A percentile compares a stretch with the other conserved stretches of the same genome.
Evolutionary conservation across 352 stramenopile genomes (phyloP).

Genomic region (Phytophthora cajani): DNA sequence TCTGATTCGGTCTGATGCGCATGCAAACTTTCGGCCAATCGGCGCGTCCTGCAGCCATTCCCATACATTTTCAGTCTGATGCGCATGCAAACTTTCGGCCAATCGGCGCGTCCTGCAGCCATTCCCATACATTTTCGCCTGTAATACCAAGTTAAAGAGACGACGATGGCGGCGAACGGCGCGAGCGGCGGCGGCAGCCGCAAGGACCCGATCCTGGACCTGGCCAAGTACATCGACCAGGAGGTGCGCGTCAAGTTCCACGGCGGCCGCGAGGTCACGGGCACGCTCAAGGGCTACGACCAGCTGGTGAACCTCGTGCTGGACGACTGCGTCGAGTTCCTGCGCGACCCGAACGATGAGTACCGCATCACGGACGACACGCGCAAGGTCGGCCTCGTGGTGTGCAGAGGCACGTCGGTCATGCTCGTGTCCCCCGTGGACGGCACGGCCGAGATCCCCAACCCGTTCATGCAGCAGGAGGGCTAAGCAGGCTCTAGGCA

Average conservation of each 20-base stretch:
- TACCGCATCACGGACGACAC: constrained; percentile 91
- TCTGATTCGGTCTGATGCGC: constrained; percentile 34
- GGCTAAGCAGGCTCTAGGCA: constrained; percentile 41
- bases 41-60: constrained; percentile 2
- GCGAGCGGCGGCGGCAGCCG: constrained; percentile 54
- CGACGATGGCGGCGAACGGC: constrained; percentile 67
- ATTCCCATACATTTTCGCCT: constrained; percentile 19
- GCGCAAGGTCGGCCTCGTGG: constrained; percentile 93
- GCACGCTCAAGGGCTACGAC: constrained; percentile 96
- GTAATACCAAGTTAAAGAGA: not conserved
- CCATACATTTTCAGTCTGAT: constrained; percentile 31
- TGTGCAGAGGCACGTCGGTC: constrained; percentile 93
- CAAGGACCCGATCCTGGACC: constrained; percentile 93
- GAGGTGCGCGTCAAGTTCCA: constrained; percentile 95
- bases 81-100: constrained; percentile 19
- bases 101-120: constrained; percentile 10
- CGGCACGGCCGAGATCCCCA: constrained; percentile 92
- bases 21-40: constrained; percentile 28
- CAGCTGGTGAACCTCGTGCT: constrained; percentile 97
- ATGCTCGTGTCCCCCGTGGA: constrained; percentile 93
- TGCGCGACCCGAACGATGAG: constrained; percentile 93
- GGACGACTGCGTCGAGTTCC: constrained; percentile 96
- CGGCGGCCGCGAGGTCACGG: constrained; percentile 92
- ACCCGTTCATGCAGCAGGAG: constrained; percentile 91
- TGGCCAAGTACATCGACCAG: constrained; percentile 96